Base-by-base conservation (phyloP, 176 grass and related monocot genomes). In the Juncus inflexus region DNA sequence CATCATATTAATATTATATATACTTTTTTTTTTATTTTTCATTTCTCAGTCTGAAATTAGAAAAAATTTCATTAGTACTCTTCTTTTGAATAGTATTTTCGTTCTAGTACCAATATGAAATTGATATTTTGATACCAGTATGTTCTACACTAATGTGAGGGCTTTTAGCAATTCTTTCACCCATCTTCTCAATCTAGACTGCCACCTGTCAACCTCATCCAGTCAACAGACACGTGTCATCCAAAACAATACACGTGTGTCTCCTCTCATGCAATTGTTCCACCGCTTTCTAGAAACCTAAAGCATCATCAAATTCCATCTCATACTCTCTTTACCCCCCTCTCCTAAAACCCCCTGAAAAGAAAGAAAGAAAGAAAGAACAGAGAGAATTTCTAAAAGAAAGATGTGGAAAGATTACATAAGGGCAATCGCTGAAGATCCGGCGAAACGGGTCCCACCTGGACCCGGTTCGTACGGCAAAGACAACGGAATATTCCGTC, bases 321-420 rank as follows among this genome's bases (percentile, higher is more conserved):
- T 28, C 19, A 28, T 28, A 55, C 7, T 68, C 12, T 39, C 54
- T 38, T 38, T 14, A 54, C 4, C n/a, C 15, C 16, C 5, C 43
- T 12, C 10, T 4, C 51, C n/a, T 5, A 7, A 57, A 39, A 58
- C 40, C 52, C 51, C n/a, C 40, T 70, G 3, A 42, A 40, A 14
- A 67, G 64, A 36, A 6, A 35, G 19, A 5, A 10, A 4, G 49
- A 51, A 4, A 66, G 3, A 36, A 3, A 35, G 8, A 35, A 15
- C 11, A 64, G 19, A 2, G 19, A 2, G 11, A 65, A 45, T 37
- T 10, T 42, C 5, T 35, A 37, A 12, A 69, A 6, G 5, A 50
- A 19, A 28, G 7, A 70, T 70, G 37, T 70, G 67, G 65, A 53
- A 11, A 40, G 52, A 70, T 56, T 68, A 55, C 65, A 55, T 70